These are phyloP conservation scores for Gossypium stocksii DNA, from an alignment of 345 rosid species.

Conservation along the genomic window DNA sequence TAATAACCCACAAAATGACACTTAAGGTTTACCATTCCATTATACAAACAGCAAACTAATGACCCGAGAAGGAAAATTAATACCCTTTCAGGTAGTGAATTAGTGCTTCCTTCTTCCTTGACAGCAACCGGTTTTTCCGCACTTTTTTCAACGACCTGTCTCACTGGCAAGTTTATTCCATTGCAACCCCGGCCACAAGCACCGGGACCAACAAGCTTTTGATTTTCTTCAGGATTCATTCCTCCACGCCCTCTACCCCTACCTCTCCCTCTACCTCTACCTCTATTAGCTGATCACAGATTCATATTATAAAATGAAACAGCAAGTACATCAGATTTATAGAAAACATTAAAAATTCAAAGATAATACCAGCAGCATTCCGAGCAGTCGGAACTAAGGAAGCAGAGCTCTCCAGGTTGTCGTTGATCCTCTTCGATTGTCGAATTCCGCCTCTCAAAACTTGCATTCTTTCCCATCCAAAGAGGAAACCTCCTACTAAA, in stretches of 20 bases:
- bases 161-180: conserved; percentile 31
- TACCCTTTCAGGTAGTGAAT: conserved; percentile 45
- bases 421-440: conserved; percentile 37
- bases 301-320: conserved; percentile 13
- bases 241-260: conserved; percentile 30
- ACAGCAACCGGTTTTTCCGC: conserved; percentile 31
- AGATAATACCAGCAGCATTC: conserved; percentile 25
- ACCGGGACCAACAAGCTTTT: conserved; percentile 27
- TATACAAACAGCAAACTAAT: not conserved
- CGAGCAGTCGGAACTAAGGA: conserved; percentile 29
- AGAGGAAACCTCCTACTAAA: conserved; percentile 16
- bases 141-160: conserved; percentile 35
- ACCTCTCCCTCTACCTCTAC: conserved; percentile 37
- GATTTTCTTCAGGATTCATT: conserved; percentile 35
- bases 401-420: conserved; percentile 33
- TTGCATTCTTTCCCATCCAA: conserved; percentile 42
- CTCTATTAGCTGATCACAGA: conserved; percentile 31
- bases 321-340: conserved; percentile 5
- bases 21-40: not conserved
- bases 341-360: not conserved
- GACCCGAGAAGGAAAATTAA: not conserved
- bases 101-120: conserved; percentile 36
- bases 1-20: not conserved
- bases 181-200: conserved; percentile 26
- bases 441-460: conserved; percentile 39